A percentile compares a stretch with the other conserved stretches of the same genome.
These are phyloP conservation scores for Monosporascus sp. DNA, from an alignment of 2,329 filamentous ascomycete species.

Conservation along the genomic window DNA sequence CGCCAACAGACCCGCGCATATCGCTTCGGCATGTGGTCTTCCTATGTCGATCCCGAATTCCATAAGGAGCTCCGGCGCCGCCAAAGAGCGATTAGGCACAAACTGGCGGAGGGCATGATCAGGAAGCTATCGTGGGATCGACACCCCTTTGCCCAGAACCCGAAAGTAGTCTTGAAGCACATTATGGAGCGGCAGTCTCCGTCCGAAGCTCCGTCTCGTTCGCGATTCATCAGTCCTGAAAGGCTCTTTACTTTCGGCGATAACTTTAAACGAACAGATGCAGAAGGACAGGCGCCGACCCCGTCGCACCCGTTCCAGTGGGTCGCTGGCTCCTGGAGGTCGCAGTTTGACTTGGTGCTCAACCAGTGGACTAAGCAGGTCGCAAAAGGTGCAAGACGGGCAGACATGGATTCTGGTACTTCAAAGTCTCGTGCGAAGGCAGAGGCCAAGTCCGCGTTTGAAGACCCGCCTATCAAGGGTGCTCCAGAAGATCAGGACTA, in stretches of 20 bases:
- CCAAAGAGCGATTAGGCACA: slow-evolving; percentile 37
- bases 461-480: slow-evolving; percentile 1
- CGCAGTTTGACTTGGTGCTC: slow-evolving; percentile 9
- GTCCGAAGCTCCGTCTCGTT: slow-evolving; percentile 18
- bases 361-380: slow-evolving; percentile 7
- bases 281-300: background rate
- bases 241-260: slow-evolving; percentile 11
- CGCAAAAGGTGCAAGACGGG: background rate
- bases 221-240: slow-evolving; percentile 30
- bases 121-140: slow-evolving; percentile 43
- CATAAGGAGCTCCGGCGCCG: slow-evolving; percentile 40
- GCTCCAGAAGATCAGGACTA: slow-evolving; percentile 24
- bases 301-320: background rate
- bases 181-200: slow-evolving; percentile 36
- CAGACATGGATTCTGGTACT: slow-evolving; percentile 1
- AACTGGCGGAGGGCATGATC: slow-evolving; percentile 39
- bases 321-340: background rate
- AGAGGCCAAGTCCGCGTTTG: background rate
- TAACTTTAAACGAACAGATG: too few relatives aligned
- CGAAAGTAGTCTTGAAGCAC: slow-evolving; percentile 33
- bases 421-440: background rate
- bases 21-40: slow-evolving; percentile 43
- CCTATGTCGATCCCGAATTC: slow-evolving; percentile 34
- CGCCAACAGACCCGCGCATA: slow-evolving; percentile 40
- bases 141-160: slow-evolving; percentile 26